Percentiles rank a stretch among this genome's conserved stretches.
Evolutionary conservation across 352 stramenopile species (phyloP).

Genomic region (Pythium guiyangense): DNA sequence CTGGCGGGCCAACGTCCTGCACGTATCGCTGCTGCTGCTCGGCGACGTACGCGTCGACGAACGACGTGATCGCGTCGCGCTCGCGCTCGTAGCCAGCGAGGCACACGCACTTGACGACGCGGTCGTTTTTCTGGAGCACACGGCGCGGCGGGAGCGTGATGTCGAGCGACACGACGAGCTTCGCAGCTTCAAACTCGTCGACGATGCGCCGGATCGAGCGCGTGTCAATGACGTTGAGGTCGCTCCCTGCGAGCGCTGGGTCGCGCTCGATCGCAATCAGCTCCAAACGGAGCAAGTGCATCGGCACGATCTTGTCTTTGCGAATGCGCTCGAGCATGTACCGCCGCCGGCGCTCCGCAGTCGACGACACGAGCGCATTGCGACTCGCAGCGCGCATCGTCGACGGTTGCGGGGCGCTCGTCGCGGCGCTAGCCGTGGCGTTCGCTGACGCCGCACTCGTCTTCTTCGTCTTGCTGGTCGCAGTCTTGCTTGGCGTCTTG

Average conservation of each 20-base stretch:
- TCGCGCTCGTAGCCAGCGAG: slow-evolving; percentile 46
- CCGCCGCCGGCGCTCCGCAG: slow-evolving; percentile 38
- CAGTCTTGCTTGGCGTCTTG: too few relatives aligned
- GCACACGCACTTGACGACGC: slow-evolving; percentile 66
- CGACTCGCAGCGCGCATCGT: slow-evolving; percentile 54
- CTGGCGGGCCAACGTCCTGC: slow-evolving; percentile 40
- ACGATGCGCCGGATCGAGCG: slow-evolving; percentile 65
- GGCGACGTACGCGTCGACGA: slow-evolving; percentile 61
- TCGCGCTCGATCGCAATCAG: slow-evolving; percentile 49
- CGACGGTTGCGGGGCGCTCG: slow-evolving; percentile 24
- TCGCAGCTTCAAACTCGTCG: slow-evolving; percentile 47
- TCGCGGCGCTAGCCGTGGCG: not conserved
- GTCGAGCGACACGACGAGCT: slow-evolving; percentile 50
- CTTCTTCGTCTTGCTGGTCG: too few relatives aligned
- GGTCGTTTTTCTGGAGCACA: slow-evolving; percentile 55
- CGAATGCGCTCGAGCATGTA: slow-evolving; percentile 57
- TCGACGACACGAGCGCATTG: slow-evolving; percentile 49
- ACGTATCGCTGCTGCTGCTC: slow-evolving; percentile 64
- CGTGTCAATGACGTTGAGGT: slow-evolving; percentile 51
- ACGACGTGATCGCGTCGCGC: slow-evolving; percentile 39
- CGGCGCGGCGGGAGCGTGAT: slow-evolving; percentile 65
- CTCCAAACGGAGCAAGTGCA: slow-evolving; percentile 56
- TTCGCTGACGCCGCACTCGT: not conserved
- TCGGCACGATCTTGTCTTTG: slow-evolving; percentile 58
- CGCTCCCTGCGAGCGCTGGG: slow-evolving; percentile 14